Base-by-base conservation (phyloP, 106 monocot genomes). In the Cymbidium sinense region DNA sequence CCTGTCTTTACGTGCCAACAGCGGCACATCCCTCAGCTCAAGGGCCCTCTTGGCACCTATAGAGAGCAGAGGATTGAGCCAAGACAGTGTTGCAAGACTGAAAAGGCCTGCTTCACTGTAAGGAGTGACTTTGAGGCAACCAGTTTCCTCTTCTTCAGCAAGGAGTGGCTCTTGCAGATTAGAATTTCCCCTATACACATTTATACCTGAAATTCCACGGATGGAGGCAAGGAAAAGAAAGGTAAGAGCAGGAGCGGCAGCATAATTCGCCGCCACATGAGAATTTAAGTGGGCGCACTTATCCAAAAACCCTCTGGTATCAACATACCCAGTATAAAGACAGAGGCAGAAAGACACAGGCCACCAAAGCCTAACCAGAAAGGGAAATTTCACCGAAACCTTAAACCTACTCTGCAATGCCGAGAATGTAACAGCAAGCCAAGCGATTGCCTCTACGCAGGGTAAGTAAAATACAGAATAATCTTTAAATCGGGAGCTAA, bases 11-110 rank as follows among this genome's bases (percentile, higher is more conserved):
- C 62, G 83, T 15, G 89, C 90, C 34, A 98, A 62, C 8, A 92
- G 55, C 21, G 98, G 98, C 21, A 98, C 80, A 67, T 98, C 98
- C 35, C 78, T 85, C 52, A 98, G 86, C 76, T 98, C 98, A 72
- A 98, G 88, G 3, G 98, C 94, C 78, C 94, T 86, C 81, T 85
- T 90, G 15, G 85, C 76, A 13, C 98, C 98, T 12, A 87, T 55
- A 1, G 94, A 83, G 36, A 98, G 52, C 5, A 98, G 79, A 3
- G 88, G 84, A 52, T 80, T 85, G 20, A 98, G 85, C 98, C 98
- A 98, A 30, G 88, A 87, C 29, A 98, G 81, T 5, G 88, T 88
- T 18, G 80, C 83, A 44, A 92, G 82, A 70, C 86, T 87, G 31
- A 88, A 80, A 25, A 94, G 34, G 0, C 98, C 90, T 1, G 98